Base-by-base conservation (phyloP, 768 basidiomycete species). In the Rhodotorula sphaerocarpa region DNA sequence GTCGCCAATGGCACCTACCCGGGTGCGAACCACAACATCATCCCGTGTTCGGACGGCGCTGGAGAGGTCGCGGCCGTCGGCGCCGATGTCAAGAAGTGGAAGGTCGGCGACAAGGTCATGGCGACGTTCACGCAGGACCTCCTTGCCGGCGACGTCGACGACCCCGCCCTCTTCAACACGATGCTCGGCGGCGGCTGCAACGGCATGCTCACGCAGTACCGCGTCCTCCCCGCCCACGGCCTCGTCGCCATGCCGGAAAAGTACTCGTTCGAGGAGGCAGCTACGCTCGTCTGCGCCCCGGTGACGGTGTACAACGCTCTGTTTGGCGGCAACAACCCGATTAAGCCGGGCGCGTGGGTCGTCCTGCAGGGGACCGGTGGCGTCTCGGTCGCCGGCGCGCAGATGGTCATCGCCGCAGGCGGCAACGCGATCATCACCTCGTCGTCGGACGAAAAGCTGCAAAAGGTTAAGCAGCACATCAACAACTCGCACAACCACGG, bases 391-490 rank as follows among this genome's bases (percentile, higher is more conserved):
- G 83, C 81, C 66, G 83, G 76, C 7, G 74, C 81, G 5, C 82
- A 84, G 73, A 73, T 86, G 41, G 83, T 83, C 3, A 77, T 82
- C 43, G 80, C 82, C 7, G 78, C 81, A 12, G 84, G 84, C 48
- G 84, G 84, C 0, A 80, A 75, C 2, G 82, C 84, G 61, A 84
- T 86, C 66, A 79, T 79, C 33, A 86, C 84, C 1, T 85, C 84
- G 1, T 85, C 84, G 1, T 83, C 83, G 0, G 83, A 85, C 67
- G 77, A 79, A 50, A 86, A 86, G 48, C 50, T 84, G 18, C 77
- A 80, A 63, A 64, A 80, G 31, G 83, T 78, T 12, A 73, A 76
- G 55, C 77, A 78, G 50, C 78, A 84, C 25, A 83, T 84, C 27
- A 79, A 77, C 18, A 77, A 79, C 20, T 76, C 50, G 34, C 50